Base-by-base conservation (phyloP, 768 basidiomycete species). In the Hygrocybe coccinea region DNA sequence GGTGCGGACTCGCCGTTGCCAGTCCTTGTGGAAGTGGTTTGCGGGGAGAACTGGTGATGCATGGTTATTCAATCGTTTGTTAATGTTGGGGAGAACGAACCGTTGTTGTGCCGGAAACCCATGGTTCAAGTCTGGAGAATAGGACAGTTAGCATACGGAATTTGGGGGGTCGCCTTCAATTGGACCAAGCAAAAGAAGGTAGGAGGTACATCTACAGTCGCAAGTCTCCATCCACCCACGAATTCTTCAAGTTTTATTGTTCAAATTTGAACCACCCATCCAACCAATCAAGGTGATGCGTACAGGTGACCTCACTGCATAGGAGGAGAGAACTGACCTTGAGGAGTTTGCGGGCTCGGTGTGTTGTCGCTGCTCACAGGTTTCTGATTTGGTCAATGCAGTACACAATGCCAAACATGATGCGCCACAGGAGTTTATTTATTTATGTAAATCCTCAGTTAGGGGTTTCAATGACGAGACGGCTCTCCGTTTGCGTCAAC, bases 21-120 rank as follows among this genome's bases (percentile, higher is more conserved):
- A 98, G 74, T 98, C 95, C 86, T 98, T 98, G 80, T 85, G 91
- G 84, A 94, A 94, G 73, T 97, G 93, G 76, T 94, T 94, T 65
- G 74, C 82, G 77, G 85, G 93, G 74, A 95, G 90, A 78, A 90
- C 91, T 89, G 46, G 4, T 22, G 61, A 35, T 41, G n/a, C n/a
- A n/a, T n/a, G n/a, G n/a, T n/a, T n/a, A n/a, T n/a, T n/a, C n/a
- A n/a, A n/a, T n/a, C n/a, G n/a, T n/a, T n/a, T n/a, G n/a, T n/a
- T n/a, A n/a, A n/a, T 21, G 33, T 21, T 39, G 50, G 33, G 47
- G 21, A 57, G 37, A 45, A 71, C 82, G 65, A 43, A 86, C 85
- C 86, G 83, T 89, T 89, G 76, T 88, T 89, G 76, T 85, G 81
- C 62, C 74, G 77, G 71, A 88, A 87, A 82, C 86, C 87, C 87